phyloP scores from a whole-genome alignment of 441 rosid species.

The Adansonia gregorii region DNA sequence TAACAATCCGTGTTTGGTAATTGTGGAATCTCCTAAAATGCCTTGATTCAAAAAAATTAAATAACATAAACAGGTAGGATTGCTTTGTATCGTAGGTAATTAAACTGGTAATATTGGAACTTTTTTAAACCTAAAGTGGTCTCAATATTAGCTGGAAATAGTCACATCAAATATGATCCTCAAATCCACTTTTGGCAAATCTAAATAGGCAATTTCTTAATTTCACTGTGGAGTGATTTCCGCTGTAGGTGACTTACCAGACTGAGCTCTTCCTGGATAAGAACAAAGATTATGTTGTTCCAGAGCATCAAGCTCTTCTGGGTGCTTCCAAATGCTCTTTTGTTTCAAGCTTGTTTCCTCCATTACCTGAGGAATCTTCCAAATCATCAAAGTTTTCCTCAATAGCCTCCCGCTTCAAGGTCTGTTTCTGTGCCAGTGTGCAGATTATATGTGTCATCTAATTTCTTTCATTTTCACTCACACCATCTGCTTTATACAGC shows the following conservation, averaged over 20 bases:
- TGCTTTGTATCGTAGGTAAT: not conserved
- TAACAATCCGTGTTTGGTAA: not conserved
- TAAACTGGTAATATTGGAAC: conserved; percentile 3
- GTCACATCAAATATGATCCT: conserved; percentile 15
- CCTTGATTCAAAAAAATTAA: not conserved
- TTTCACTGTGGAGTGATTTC: not conserved
- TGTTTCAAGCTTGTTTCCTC: conserved; percentile 82
- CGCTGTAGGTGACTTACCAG: conserved; percentile 84
- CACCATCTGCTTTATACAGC: conserved; percentile 53
- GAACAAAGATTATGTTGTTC: conserved; percentile 96
- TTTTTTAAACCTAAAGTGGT: not conserved
- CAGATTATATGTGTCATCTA: conserved; percentile 29
- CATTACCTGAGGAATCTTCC: conserved; percentile 79
- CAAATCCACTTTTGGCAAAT: conserved; percentile 17
- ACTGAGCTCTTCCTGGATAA: conserved; percentile 91
- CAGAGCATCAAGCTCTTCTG: conserved; percentile 93
- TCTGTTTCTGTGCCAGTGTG: conserved; percentile 39
- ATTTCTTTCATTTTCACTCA: conserved; percentile 19
- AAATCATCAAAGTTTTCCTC: conserved; percentile 94
- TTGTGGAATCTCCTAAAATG: not conserved
- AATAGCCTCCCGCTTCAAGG: conserved; percentile 94
- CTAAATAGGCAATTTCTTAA: not conserved
- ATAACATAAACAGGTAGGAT: not conserved
- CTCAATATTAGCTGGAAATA: conserved; percentile 17
- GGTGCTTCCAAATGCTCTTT: conserved; percentile 73